Evolutionary conservation across 108 stramenopile genomes (phyloP).

Genomic region (Epithemia pelagica): DNA sequence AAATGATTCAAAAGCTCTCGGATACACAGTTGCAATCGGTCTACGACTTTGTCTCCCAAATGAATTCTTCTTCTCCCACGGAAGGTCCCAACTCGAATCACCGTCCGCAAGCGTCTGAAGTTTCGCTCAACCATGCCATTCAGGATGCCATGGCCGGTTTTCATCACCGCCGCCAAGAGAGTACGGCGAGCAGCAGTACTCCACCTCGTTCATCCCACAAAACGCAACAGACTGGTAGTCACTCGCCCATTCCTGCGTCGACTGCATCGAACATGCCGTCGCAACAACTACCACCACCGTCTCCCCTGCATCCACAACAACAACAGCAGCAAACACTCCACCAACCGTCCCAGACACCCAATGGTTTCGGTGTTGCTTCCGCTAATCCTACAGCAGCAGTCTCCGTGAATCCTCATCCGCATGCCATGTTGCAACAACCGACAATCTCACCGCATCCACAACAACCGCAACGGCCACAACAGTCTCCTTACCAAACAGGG

Average conservation of each 20-base stretch:
- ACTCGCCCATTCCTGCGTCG: neutral
- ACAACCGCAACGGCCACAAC: neutral
- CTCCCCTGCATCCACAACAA: neutral
- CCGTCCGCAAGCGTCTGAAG: too few relatives aligned
- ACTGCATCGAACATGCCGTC: neutral
- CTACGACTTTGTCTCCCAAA: neutral
- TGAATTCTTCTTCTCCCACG: neutral
- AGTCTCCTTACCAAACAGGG: neutral
- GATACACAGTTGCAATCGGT: neutral
- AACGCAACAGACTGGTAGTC: neutral
- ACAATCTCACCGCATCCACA: neutral
- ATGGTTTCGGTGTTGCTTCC: too few relatives aligned
- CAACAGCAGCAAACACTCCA: neutral
- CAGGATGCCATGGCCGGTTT: neutral
- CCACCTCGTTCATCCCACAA: neutral
- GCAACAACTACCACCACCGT: neutral
- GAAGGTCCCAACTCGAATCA: too few relatives aligned
- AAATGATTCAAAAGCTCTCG: neutral
- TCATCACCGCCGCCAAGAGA: neutral
- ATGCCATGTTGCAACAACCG: neutral
- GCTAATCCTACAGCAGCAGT: too few relatives aligned
- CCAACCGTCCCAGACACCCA: too few relatives aligned
- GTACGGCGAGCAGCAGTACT: neutral
- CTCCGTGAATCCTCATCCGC: too few relatives aligned
- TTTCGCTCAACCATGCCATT: neutral